Evolutionary conservation across 768 basidiomycete species (phyloP).

Genomic region (Tricholoma hemisulphureum): DNA sequence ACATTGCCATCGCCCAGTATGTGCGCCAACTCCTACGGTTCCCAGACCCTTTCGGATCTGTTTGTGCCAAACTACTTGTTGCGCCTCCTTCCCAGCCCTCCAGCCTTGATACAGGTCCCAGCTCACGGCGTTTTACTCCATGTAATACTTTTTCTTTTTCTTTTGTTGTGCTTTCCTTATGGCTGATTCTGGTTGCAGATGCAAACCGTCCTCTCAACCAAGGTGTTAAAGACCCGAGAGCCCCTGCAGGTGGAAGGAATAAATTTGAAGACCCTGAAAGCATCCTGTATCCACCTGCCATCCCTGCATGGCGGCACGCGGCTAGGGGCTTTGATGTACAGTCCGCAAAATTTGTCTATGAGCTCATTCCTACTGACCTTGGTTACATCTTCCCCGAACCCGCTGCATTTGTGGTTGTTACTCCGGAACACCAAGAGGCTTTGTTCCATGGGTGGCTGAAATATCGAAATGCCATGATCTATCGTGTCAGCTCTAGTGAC

Average conservation of each 20-base stretch:
- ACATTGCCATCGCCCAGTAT: not conserved
- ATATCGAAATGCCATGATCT: not conserved
- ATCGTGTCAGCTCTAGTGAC: not conserved
- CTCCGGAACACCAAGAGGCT: not conserved
- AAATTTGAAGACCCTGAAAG: constrained; percentile 11
- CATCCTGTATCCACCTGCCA: constrained; percentile 3
- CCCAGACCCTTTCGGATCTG: not conserved
- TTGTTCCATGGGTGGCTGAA: constrained; percentile 1
- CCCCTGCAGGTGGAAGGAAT: not conserved
- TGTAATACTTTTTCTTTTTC: not conserved
- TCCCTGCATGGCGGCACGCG: constrained; percentile 4
- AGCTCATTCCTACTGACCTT: not conserved
- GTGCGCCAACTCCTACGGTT: not conserved
- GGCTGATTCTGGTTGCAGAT: not conserved
- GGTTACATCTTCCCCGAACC: constrained; percentile 5
- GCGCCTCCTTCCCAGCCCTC: not conserved
- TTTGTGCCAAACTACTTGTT: not conserved
- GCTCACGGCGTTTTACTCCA: not conserved
- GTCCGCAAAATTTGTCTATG: not conserved
- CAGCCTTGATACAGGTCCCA: no score
- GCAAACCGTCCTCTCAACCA: not conserved
- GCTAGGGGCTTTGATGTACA: not conserved
- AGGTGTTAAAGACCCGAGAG: not conserved
- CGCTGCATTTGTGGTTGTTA: not conserved
- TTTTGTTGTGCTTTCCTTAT: not conserved